A percentile compares a stretch with the other conserved stretches of the same genome.
Conservation (phyloP, 495 filamentous ascomycete species). For the Thozetella sp. region DNA sequence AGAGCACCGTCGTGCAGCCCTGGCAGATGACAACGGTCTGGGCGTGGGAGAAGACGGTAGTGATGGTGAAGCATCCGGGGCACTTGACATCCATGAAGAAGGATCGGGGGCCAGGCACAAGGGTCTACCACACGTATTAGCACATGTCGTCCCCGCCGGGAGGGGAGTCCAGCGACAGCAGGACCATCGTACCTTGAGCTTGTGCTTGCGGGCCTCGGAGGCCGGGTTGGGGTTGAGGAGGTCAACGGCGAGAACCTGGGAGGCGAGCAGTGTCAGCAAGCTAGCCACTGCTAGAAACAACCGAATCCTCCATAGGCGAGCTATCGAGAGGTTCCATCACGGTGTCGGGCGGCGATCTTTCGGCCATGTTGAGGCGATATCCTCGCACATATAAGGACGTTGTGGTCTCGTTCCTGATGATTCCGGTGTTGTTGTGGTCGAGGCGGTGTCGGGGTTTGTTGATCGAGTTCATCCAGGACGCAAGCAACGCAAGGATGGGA, state of each 20-base stretch:
- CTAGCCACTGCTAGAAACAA: background rate
- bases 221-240: slow-evolving; percentile 97
- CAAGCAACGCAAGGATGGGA: slow-evolving; percentile 12
- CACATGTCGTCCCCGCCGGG: slow-evolving; percentile 1
- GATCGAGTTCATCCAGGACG: slow-evolving; percentile 8
- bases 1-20: slow-evolving; percentile 94
- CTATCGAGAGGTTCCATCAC: background rate
- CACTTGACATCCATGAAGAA: slow-evolving; percentile 99
- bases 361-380: too few species aligned
- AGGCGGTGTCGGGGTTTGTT: slow-evolving; percentile 9
- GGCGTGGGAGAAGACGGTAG: slow-evolving; percentile 99
- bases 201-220: slow-evolving; percentile 97
- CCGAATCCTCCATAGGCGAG: background rate
- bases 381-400: too few species aligned
- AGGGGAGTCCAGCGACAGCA: background rate
- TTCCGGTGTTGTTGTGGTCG: slow-evolving; percentile 6
- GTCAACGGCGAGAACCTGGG: slow-evolving; percentile 98
- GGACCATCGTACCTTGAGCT: slow-evolving; percentile 86
- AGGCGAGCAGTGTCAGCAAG: slow-evolving; percentile 37
- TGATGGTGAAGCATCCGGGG: slow-evolving; percentile 99
- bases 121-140: slow-evolving; percentile 58
- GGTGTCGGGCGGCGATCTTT: background rate
- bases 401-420: too few species aligned
- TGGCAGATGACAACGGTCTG: slow-evolving; percentile 99
- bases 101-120: slow-evolving; percentile 93